These are phyloP conservation scores for Rubroboletus satanas DNA, from an alignment of 768 basidiomycete genomes.

Conservation along the genomic window DNA sequence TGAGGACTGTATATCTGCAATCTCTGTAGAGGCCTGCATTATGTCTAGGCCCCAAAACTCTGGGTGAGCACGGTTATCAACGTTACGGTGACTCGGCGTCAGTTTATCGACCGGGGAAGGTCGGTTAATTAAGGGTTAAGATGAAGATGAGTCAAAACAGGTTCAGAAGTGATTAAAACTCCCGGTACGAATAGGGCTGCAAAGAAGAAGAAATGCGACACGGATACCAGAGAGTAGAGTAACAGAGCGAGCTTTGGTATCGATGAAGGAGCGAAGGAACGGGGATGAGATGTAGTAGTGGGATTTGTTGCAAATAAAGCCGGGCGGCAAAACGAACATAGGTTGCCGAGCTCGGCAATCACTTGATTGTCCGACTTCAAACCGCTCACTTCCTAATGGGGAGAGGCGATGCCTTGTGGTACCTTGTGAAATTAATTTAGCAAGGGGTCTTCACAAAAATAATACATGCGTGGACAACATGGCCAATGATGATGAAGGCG, in stretches of 20 bases:
- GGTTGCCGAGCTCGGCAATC: conserved; percentile 38
- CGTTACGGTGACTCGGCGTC: conserved; percentile 39
- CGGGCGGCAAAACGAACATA: conserved; percentile 35
- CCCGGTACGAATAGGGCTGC: neutral
- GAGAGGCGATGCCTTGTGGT: conserved; percentile 21
- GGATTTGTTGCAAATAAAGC: conserved; percentile 41
- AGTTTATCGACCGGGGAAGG: conserved; percentile 39
- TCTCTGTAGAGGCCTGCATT: conserved; percentile 29
- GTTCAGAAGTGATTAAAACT: conserved; percentile 3
- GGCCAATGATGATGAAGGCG: conserved; percentile 15
- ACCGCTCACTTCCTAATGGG: conserved; percentile 30
- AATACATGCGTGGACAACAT: conserved; percentile 17
- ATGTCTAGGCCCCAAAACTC: conserved; percentile 16
- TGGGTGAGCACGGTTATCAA: conserved; percentile 34
- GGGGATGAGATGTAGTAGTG: conserved; percentile 32
- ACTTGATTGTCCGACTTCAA: conserved; percentile 34
- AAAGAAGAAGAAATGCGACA: conserved; percentile 2
- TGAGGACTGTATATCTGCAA: conserved; percentile 29
- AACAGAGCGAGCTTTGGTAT: conserved; percentile 21
- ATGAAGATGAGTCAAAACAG: conserved; percentile 22
- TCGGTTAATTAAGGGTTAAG: conserved; percentile 38
- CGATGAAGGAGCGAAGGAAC: conserved; percentile 29
- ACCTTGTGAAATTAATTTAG: conserved; percentile 25
- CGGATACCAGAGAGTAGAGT: conserved; percentile 9
- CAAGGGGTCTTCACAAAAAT: conserved; percentile 15